phyloP scores from a whole-genome alignment of 1,284 basidiomycete species.

The Trichosporon coremiiforme region DNA sequence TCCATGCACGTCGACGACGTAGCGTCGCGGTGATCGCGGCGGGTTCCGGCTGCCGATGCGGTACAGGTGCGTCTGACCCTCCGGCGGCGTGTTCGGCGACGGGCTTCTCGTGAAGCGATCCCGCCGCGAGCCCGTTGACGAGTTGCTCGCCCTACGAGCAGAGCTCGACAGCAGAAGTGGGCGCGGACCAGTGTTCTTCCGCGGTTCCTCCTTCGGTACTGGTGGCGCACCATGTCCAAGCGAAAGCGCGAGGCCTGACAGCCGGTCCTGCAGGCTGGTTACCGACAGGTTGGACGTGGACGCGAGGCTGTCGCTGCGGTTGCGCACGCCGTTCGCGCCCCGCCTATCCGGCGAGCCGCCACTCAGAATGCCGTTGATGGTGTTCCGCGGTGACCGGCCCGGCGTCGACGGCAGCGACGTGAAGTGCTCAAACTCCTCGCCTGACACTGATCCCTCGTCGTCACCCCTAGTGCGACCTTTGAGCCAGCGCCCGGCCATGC shows the following conservation, averaged over 20 bases:
- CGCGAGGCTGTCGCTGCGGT: constrained; percentile 29
- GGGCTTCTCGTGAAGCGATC: background rate
- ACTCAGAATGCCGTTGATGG: background rate
- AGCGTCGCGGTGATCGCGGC: background rate
- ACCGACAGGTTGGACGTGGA: constrained; percentile 32
- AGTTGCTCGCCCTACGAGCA: constrained; percentile 33
- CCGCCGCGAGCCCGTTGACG: constrained; percentile 10
- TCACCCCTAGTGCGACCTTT: constrained; percentile 21
- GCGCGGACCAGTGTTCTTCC: constrained; percentile 30
- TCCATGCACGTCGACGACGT: constrained; percentile 19
- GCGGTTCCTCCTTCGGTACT: constrained; percentile 17
- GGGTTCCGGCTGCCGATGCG: constrained; percentile 30
- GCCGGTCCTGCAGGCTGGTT: constrained; percentile 35
- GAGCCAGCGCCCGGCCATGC: constrained; percentile 27
- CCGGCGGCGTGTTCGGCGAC: constrained; percentile 19
- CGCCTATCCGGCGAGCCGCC: constrained; percentile 19
- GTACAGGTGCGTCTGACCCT: constrained; percentile 32
- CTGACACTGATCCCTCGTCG: constrained; percentile 28
- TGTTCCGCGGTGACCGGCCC: constrained; percentile 14
- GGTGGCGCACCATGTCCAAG: constrained; percentile 18
- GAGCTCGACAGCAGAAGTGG: constrained; percentile 39
- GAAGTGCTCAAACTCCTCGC: constrained; percentile 30
- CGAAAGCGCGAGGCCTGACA: constrained; percentile 28
- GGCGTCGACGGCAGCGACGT: constrained; percentile 15
- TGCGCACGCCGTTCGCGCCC: background rate